These are phyloP conservation scores for Teunomyces cretensis DNA, from an alignment of 805 yeast species.

Conservation along the genomic window DNA sequence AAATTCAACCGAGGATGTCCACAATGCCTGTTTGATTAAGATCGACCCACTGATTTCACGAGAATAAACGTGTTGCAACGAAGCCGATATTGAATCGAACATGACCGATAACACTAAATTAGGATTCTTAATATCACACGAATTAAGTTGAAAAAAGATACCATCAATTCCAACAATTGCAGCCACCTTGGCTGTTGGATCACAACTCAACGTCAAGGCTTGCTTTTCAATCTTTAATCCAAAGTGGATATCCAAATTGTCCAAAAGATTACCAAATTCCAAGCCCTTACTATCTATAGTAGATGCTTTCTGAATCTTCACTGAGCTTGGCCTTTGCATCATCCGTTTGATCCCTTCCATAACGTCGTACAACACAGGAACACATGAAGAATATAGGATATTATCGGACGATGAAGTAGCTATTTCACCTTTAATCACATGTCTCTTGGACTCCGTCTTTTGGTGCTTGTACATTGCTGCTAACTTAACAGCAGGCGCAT, in stretches of 20 bases:
- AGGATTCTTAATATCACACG: constrained; percentile 43
- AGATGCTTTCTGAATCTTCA: neutral
- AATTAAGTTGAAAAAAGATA: constrained; percentile 56
- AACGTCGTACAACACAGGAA: constrained; percentile 71
- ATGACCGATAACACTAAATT: constrained; percentile 44
- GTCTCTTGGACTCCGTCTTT: constrained; percentile 38
- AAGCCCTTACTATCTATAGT: constrained; percentile 14
- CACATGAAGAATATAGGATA: constrained; percentile 67
- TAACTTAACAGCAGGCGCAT: constrained; percentile 72
- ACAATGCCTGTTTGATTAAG: constrained; percentile 41
- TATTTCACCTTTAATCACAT: constrained; percentile 50
- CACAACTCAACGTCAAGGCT: constrained; percentile 77
- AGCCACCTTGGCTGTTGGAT: constrained; percentile 90
- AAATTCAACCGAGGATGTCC: constrained; percentile 50
- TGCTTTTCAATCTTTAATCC: constrained; percentile 72
- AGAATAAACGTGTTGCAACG: constrained; percentile 87
- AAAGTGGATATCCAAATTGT: constrained; percentile 59
- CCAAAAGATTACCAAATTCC: constrained; percentile 41
- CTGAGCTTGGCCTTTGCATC: constrained; percentile 30
- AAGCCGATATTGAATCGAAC: constrained; percentile 59
- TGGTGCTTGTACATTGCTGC: constrained; percentile 51
- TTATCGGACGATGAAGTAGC: constrained; percentile 72
- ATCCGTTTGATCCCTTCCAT: constrained; percentile 48
- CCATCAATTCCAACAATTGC: constrained; percentile 77
- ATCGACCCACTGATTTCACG: constrained; percentile 83